Evolutionary conservation across 2,329 filamentous ascomycete genomes (phyloP).

Genomic region (Verticillium tricorpus): DNA sequence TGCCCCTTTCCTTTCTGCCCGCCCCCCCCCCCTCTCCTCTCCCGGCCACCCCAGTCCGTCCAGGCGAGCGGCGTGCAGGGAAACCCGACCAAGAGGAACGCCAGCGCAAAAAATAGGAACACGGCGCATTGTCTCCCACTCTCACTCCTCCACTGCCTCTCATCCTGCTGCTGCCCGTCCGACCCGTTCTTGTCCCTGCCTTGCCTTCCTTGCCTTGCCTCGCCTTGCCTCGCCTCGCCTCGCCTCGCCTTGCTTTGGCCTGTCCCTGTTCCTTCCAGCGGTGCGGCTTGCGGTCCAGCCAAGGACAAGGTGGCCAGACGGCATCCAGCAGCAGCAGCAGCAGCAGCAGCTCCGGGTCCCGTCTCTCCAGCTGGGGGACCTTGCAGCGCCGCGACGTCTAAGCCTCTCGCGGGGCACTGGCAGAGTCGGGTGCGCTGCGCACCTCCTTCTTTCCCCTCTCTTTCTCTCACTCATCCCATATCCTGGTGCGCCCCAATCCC

Average conservation of each 20-base stretch:
- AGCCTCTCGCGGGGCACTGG: neutral
- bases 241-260: neutral
- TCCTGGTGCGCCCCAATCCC: neutral
- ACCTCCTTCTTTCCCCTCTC: neutral
- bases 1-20: neutral
- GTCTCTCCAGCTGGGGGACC: neutral
- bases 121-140: slow-evolving; percentile 3
- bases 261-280: neutral
- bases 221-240: neutral
- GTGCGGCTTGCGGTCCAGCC: neutral
- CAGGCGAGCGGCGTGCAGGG: neutral
- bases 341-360: too few relatives aligned
- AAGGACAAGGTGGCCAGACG: neutral
- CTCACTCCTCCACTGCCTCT: neutral
- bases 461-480: neutral
- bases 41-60: neutral
- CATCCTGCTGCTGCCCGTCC: neutral
- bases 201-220: neutral
- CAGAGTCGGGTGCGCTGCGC: neutral
- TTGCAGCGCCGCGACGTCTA: neutral
- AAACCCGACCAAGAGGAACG: neutral
- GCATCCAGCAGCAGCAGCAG: neutral
- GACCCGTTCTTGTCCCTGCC: neutral
- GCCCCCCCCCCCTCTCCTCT: neutral
- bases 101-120: slow-evolving; percentile 11